Base-by-base conservation (phyloP, 164 flowering plant genomes). In the Dillenia turbinata region DNA sequence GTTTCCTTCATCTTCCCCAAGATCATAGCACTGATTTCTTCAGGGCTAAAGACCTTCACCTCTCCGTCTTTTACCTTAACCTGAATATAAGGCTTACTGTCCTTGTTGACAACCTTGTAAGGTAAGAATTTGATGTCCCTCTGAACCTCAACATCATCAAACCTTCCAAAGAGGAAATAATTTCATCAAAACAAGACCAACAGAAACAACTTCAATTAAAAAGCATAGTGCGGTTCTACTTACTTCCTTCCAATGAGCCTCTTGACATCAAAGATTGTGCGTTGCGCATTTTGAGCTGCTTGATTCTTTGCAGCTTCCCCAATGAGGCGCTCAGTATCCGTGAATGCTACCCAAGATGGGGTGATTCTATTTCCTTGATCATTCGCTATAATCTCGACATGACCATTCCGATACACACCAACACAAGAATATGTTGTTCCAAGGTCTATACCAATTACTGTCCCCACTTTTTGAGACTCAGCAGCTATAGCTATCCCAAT, bases 291-390 rank as follows among this genome's bases (percentile, higher is more conserved):
- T 17, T 70, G 49, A 15, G 82, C 59, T 19, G 81, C 82, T 59
- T 80, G 84, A 58, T 83, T 83, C 78, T 83, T 83, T 1, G 87
- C 87, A 10, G 84, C 83, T 60, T 79, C 86, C 50, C 80, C 82
- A 5, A 77, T 79, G 44, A 80, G 61, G 65, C 81, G 75, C 68
- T 80, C 81, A 19, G 75, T 57, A 17, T 80, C 81, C 0, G 81
- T 75, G 68, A 80, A 80, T 2, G 81, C 81, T 5, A 80, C 84
- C 81, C 79, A 75, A 1, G 81, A 80, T 0, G 84, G 84, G 17
- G 84, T 80, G 65, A 80, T 75, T 44, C 84, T 61, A 62, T 80
- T 80, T 2, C 84, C 84, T 75, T 80, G 84, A 64, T 80, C 84
- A 60, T 80, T 80, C 44, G 84, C 79, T 64, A 80, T 73, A 15